These are phyloP conservation scores for Pseudocercospora fijiensis DNA, from an alignment of 2,329 filamentous ascomycete genomes.

Conservation along the genomic window DNA sequence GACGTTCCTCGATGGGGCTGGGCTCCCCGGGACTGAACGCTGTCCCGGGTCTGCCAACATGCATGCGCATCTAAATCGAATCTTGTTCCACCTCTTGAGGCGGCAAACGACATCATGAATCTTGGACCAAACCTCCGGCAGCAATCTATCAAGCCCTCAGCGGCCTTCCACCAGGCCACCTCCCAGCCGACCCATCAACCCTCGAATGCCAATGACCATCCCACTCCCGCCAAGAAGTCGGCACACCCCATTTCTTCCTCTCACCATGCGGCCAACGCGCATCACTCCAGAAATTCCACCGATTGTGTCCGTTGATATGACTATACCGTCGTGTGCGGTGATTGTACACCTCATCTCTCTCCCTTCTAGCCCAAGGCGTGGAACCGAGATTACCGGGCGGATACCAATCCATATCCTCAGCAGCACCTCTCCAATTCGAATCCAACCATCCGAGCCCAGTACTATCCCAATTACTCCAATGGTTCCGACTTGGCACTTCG, in stretches of 20 bases:
- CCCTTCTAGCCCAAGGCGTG: constrained; percentile 26
- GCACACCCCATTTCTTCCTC: constrained; percentile 27
- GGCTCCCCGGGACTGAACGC: constrained; percentile 33
- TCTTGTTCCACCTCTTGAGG: background rate
- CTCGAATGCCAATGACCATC: constrained; percentile 34
- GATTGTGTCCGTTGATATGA: constrained; percentile 14
- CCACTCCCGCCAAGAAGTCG: constrained; percentile 25
- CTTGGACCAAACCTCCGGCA: background rate
- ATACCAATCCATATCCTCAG: constrained; percentile 36
- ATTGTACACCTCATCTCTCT: constrained; percentile 30
- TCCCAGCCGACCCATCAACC: constrained; percentile 24
- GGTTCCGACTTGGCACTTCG: constrained; percentile 39
- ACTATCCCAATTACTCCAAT: constrained; percentile 41
- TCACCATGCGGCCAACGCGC: constrained; percentile 31
- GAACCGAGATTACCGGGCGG: constrained; percentile 33
- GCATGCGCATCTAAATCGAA: background rate
- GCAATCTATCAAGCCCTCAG: constrained; percentile 8
- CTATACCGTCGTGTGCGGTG: constrained; percentile 33
- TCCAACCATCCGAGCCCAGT: constrained; percentile 24
- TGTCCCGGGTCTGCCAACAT: background rate
- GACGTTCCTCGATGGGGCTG: constrained; percentile 43
- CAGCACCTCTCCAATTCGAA: constrained; percentile 40
- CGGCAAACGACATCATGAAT: background rate
- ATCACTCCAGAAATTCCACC: constrained; percentile 32
- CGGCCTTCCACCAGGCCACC: constrained; percentile 30